These are phyloP conservation scores for Isabelozyma gotoi DNA, from an alignment of 805 yeast genomes.

Conservation along the genomic window DNA sequence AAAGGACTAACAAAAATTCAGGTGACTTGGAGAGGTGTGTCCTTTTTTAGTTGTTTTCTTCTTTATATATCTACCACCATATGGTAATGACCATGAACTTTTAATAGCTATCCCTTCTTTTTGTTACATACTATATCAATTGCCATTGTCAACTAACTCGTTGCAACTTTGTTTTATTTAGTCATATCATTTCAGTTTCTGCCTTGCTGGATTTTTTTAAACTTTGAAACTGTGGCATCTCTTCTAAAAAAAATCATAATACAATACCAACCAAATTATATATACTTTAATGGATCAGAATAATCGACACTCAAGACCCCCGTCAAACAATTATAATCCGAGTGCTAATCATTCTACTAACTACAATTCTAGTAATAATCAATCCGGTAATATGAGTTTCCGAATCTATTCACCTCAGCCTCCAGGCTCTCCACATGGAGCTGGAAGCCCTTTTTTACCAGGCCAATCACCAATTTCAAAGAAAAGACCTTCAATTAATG, in stretches of 20 bases:
- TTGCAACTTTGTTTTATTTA: too few species aligned
- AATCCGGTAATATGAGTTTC: neutral
- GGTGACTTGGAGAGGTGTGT: too few species aligned
- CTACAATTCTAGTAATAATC: neutral
- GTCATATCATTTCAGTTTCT: neutral
- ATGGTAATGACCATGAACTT: neutral
- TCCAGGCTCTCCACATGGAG: neutral
- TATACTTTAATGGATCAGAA: neutral
- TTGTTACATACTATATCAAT: too few species aligned
- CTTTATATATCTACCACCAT: too few species aligned
- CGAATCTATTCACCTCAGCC: neutral
- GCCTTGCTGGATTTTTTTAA: too few species aligned
- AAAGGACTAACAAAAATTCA: too few species aligned
- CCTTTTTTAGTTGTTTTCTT: too few species aligned
- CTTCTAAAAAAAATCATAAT: neutral
- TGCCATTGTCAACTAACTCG: too few species aligned
- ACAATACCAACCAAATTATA: neutral
- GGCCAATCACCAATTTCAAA: neutral
- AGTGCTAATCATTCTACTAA: neutral
- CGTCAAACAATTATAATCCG: neutral
- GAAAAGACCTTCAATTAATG: neutral
- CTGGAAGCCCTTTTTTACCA: neutral
- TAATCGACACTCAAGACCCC: neutral
- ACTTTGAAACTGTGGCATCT: conserved; percentile 1
- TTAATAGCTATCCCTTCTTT: neutral